A percentile compares a stretch with the other conserved stretches of the same genome.
These are phyloP conservation scores for Colletotrichum neosansevieriae DNA, from an alignment of 2,329 filamentous ascomycete genomes.

Conservation along the genomic window DNA sequence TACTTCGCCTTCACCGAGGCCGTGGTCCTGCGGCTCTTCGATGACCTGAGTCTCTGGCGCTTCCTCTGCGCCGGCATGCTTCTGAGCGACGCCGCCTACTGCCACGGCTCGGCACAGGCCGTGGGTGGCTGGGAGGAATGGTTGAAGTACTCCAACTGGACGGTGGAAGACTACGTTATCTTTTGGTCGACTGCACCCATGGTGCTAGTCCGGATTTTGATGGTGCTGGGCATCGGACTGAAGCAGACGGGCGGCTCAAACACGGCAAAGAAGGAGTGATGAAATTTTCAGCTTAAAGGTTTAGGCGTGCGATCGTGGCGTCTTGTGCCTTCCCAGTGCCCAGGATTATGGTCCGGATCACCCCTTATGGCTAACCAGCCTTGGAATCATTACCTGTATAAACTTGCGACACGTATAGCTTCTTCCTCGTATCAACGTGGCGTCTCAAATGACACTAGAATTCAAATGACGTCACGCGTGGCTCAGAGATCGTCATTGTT, in stretches of 20 bases:
- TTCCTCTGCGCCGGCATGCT: slow-evolving; percentile 52
- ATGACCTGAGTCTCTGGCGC: slow-evolving; percentile 51
- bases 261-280: neutral
- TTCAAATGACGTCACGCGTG: no score
- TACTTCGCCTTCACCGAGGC: slow-evolving; percentile 53
- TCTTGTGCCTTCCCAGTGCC: neutral
- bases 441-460: no score
- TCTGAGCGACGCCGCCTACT: slow-evolving; percentile 49
- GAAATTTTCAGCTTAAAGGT: neutral
- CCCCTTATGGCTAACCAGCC: no score
- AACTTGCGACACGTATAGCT: no score
- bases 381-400: no score
- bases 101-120: slow-evolving; percentile 48
- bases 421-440: no score
- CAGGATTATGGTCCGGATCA: neutral
- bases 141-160: slow-evolving; percentile 45
- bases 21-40: slow-evolving; percentile 49
- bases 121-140: slow-evolving; percentile 50
- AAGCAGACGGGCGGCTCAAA: neutral
- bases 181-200: slow-evolving; percentile 46
- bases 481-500: no score
- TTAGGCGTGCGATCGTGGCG: no score
- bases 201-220: slow-evolving; percentile 46
- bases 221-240: slow-evolving; percentile 48
- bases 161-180: slow-evolving; percentile 46